Percentiles rank a stretch among this genome's conserved stretches.
These are phyloP conservation scores for Rubia balearica DNA, from an alignment of 305 asterid genomes.

Conservation along the genomic window DNA sequence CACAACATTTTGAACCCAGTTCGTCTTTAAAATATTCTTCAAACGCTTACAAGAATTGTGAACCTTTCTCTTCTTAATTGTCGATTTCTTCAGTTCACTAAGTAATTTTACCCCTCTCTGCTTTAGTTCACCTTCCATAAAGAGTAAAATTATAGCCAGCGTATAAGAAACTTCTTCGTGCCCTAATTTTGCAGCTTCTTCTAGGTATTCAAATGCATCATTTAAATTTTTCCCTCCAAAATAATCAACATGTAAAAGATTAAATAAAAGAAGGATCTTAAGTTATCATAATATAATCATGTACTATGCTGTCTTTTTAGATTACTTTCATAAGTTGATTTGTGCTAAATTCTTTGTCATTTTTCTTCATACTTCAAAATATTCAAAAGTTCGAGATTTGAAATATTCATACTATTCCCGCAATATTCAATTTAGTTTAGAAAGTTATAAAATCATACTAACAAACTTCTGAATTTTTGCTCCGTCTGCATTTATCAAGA, in stretches of 20 bases:
- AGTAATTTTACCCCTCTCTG: neutral
- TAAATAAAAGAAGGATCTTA: too few relatives aligned
- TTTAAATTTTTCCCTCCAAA: slow-evolving; percentile 8
- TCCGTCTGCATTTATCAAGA: neutral
- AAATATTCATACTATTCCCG: too few relatives aligned
- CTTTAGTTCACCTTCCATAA: neutral
- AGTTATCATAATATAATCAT: too few relatives aligned
- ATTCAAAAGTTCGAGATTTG: too few relatives aligned
- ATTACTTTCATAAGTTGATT: too few relatives aligned
- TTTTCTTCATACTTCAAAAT: too few relatives aligned
- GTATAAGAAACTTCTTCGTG: slow-evolving; percentile 23
- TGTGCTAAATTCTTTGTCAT: too few relatives aligned
- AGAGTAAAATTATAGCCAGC: neutral
- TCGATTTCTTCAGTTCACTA: neutral
- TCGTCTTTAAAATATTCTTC: neutral
- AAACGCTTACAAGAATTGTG: slow-evolving; percentile 13
- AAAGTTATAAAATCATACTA: neutral
- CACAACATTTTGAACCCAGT: slow-evolving; percentile 15
- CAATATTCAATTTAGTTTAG: too few relatives aligned
- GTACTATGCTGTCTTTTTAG: too few relatives aligned
- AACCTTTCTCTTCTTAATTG: neutral
- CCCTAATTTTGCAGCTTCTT: slow-evolving; percentile 21
- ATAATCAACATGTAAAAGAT: slow-evolving; percentile 19
- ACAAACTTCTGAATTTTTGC: slow-evolving; percentile 15
- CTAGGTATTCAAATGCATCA: slow-evolving; percentile 12